Conservation (phyloP, 495 filamentous ascomycete genomes). For the Bombardia bombarda region DNA sequence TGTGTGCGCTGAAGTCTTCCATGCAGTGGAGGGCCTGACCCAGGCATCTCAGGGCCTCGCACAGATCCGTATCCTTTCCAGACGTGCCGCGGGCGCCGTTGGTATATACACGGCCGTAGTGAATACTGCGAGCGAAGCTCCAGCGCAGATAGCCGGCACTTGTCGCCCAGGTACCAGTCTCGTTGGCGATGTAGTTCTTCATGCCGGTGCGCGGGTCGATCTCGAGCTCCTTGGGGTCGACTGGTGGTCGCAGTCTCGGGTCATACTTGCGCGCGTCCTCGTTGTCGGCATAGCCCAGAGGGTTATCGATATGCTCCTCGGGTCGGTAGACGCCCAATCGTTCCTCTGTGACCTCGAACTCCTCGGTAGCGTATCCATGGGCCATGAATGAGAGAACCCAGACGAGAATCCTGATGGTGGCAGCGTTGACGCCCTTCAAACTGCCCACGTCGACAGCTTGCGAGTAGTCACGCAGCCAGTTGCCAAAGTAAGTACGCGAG, state of each 20-base stretch:
- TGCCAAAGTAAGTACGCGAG: slow-evolving; percentile 87
- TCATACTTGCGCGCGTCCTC: slow-evolving; percentile 80
- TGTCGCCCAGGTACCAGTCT: slow-evolving; percentile 75
- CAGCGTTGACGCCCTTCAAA: slow-evolving; percentile 78
- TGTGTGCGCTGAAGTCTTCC: slow-evolving; percentile 93
- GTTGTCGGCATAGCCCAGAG: slow-evolving; percentile 85
- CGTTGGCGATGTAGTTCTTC: slow-evolving; percentile 99
- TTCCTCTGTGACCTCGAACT: slow-evolving; percentile 93
- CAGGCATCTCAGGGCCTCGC: slow-evolving; percentile 75
- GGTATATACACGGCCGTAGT: slow-evolving; percentile 82
- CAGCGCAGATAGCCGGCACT: slow-evolving; percentile 84
- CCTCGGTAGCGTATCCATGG: slow-evolving; percentile 92
- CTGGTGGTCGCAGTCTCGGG: slow-evolving; percentile 68
- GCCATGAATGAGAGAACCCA: slow-evolving; percentile 90
- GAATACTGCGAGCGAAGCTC: slow-evolving; percentile 76
- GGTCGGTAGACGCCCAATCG: slow-evolving; percentile 87
- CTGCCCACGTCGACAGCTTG: slow-evolving; percentile 91
- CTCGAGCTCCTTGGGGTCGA: slow-evolving; percentile 67
- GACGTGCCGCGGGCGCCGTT: slow-evolving; percentile 51
- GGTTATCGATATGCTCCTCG: slow-evolving; percentile 92
- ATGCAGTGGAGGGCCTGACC: slow-evolving; percentile 90
- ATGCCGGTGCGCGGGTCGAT: slow-evolving; percentile 82
- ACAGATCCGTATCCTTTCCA: slow-evolving; percentile 79
- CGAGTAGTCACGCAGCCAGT: slow-evolving; percentile 69
- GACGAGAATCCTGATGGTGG: slow-evolving; percentile 80